phyloP scores from a whole-genome alignment of 108 stramenopile genomes.

The Nannochloropsis salina region DNA sequence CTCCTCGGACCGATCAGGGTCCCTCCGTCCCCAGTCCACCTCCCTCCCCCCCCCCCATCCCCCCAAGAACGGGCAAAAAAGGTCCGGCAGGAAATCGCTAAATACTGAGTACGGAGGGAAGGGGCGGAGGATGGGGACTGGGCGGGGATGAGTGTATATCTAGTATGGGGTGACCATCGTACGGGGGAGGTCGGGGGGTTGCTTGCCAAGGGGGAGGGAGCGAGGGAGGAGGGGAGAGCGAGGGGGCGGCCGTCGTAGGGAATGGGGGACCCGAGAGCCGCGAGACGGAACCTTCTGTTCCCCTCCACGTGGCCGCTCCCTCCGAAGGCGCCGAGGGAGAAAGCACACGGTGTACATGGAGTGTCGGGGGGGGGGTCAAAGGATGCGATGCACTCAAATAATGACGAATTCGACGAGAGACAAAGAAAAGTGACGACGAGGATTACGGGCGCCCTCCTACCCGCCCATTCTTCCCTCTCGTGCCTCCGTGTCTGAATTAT shows the following conservation, averaged over 20 bases:
- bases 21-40: background rate
- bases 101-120: background rate
- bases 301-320: too few relatives aligned
- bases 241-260: too few relatives aligned
- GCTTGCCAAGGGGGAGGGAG: background rate
- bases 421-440: background rate
- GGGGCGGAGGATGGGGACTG: background rate
- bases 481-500: too few relatives aligned
- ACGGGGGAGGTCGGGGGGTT: background rate
- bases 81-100: background rate
- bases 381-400: too few relatives aligned
- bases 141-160: background rate
- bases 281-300: too few relatives aligned
- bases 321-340: too few relatives aligned
- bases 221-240: background rate
- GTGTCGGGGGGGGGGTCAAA: too few relatives aligned
- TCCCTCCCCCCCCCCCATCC: slow-evolving; percentile 5
- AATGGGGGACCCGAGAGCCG: too few relatives aligned
- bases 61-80: background rate
- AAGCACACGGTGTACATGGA: too few relatives aligned
- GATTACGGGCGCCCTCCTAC: background rate
- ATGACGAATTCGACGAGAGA: too few relatives aligned
- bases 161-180: background rate
- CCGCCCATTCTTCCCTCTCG: background rate
- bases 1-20: too few relatives aligned